phyloP scores from a whole-genome alignment of 2,329 filamentous ascomycete species.

The Diaporthe sp. region DNA sequence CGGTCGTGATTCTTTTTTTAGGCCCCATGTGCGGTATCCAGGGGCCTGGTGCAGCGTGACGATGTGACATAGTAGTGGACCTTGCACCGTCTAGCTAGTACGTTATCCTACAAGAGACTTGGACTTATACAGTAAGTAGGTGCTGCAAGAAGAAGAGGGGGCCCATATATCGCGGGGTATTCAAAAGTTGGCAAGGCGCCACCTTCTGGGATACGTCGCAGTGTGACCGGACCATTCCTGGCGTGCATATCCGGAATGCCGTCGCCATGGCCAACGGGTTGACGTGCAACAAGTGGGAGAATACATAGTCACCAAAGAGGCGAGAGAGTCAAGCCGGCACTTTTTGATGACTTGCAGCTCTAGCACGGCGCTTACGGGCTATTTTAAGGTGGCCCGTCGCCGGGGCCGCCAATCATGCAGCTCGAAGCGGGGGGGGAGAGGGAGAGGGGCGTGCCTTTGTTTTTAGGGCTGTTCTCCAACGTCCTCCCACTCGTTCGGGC shows the following conservation, averaged over 20 bases:
- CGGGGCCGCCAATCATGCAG: slow-evolving; percentile 12
- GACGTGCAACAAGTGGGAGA: slow-evolving; percentile 5
- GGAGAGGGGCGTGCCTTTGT: not conserved
- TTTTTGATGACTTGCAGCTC: slow-evolving; percentile 24
- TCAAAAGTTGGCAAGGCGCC: not conserved
- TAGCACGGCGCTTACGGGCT: slow-evolving; percentile 25
- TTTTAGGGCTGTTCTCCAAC: not conserved
- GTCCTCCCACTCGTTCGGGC: not conserved
- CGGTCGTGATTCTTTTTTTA: slow-evolving; percentile 27
- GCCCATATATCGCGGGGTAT: slow-evolving; percentile 17
- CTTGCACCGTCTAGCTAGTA: not conserved
- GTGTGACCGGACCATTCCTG: slow-evolving; percentile 21
- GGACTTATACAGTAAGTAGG: not conserved
- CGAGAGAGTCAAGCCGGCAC: not conserved
- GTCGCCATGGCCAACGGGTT: not conserved
- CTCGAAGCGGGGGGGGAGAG: not conserved
- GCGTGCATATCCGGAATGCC: slow-evolving; percentile 13
- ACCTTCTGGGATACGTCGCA: not conserved
- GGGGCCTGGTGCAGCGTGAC: slow-evolving; percentile 18
- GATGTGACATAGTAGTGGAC: slow-evolving; percentile 9
- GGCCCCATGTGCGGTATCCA: slow-evolving; percentile 23
- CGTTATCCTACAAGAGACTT: not conserved
- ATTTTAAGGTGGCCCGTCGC: slow-evolving; percentile 2
- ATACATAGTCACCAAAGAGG: not conserved
- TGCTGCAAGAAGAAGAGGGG: not conserved